Evolutionary conservation across 148 eudicot genomes (phyloP).

Genomic region (Cornus suecica): DNA sequence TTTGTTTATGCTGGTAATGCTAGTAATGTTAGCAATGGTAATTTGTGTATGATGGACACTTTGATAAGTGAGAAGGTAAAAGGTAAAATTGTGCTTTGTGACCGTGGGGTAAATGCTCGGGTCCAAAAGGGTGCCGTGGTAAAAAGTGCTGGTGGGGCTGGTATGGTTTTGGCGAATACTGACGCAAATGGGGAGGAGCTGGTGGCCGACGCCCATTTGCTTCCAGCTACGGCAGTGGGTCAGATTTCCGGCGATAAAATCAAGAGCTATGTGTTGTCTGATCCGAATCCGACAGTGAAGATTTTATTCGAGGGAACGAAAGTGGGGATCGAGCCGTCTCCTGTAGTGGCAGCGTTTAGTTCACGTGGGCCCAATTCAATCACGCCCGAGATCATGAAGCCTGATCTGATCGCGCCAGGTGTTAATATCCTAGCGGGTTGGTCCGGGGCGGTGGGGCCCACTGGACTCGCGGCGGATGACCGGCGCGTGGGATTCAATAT

Average conservation of each 20-base stretch:
- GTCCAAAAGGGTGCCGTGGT: slow-evolving; percentile 67
- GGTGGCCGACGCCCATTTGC: slow-evolving; percentile 59
- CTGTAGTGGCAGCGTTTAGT: slow-evolving; percentile 68
- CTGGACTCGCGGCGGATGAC: slow-evolving; percentile 36
- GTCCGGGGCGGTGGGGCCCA: slow-evolving; percentile 48
- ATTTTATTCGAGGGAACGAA: slow-evolving; percentile 55
- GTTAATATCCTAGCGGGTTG: slow-evolving; percentile 70
- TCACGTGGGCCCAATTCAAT: slow-evolving; percentile 59
- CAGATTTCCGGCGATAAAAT: slow-evolving; percentile 43
- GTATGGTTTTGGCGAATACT: slow-evolving; percentile 62
- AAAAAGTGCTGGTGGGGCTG: slow-evolving; percentile 54
- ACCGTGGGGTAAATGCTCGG: slow-evolving; percentile 53
- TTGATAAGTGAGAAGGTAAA: slow-evolving; percentile 46
- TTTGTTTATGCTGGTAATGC: slow-evolving; percentile 58
- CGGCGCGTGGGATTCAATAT: slow-evolving; percentile 55
- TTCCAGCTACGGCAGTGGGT: slow-evolving; percentile 59
- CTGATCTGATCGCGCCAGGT: slow-evolving; percentile 66
- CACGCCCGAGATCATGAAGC: slow-evolving; percentile 56
- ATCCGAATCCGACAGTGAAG: slow-evolving; percentile 41
- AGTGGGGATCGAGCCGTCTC: slow-evolving; percentile 50
- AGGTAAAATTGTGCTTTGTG: slow-evolving; percentile 62
- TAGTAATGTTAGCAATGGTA: slow-evolving; percentile 31
- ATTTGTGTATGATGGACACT: slow-evolving; percentile 50
- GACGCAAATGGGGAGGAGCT: slow-evolving; percentile 59
- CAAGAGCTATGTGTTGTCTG: slow-evolving; percentile 31